Percentiles rank a stretch among this genome's conserved stretches.
Conservation (phyloP, 164 flowering plant species). For the Tetrastigma voinierianum region DNA sequence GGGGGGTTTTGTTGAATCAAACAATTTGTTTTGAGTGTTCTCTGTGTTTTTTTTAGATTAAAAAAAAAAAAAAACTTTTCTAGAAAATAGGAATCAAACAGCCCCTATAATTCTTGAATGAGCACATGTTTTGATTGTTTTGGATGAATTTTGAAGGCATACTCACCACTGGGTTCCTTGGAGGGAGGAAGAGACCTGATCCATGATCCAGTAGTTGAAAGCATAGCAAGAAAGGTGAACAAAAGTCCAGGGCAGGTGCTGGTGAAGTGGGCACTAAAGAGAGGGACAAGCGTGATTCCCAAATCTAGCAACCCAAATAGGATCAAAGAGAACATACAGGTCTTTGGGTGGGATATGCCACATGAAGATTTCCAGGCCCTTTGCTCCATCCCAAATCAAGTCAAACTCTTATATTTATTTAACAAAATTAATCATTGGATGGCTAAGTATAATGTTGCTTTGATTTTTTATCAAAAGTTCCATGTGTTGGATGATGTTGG, state of each 20-base stretch:
- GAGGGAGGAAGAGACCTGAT: constrained; percentile 37
- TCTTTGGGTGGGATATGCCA: constrained; percentile 49
- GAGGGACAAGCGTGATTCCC: constrained; percentile 50
- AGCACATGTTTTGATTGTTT: not conserved
- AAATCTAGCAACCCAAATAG: constrained; percentile 35
- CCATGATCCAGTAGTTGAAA: constrained; percentile 33
- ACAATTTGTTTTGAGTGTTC: too few relatives aligned
- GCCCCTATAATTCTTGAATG: too few relatives aligned
- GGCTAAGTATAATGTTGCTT: not conserved
- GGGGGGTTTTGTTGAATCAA: too few relatives aligned
- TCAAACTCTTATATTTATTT: not conserved
- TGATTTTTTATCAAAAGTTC: not conserved
- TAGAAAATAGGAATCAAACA: too few relatives aligned
- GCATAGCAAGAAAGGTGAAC: constrained; percentile 46
- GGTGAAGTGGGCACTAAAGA: constrained; percentile 48
- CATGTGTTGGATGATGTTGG: not conserved
- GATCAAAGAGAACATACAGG: constrained; percentile 39
- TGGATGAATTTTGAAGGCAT: constrained; percentile 25
- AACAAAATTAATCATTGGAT: too few relatives aligned
- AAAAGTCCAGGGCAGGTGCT: constrained; percentile 47
- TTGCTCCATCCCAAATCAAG: constrained; percentile 35
- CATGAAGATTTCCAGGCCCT: constrained; percentile 33
- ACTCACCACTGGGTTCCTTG: constrained; percentile 40
- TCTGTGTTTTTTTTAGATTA: too few relatives aligned
- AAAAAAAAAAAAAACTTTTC: too few relatives aligned